phyloP scores from a whole-genome alignment of 2,329 filamentous ascomycete species.

The Aspergillus pseudotamarii region DNA sequence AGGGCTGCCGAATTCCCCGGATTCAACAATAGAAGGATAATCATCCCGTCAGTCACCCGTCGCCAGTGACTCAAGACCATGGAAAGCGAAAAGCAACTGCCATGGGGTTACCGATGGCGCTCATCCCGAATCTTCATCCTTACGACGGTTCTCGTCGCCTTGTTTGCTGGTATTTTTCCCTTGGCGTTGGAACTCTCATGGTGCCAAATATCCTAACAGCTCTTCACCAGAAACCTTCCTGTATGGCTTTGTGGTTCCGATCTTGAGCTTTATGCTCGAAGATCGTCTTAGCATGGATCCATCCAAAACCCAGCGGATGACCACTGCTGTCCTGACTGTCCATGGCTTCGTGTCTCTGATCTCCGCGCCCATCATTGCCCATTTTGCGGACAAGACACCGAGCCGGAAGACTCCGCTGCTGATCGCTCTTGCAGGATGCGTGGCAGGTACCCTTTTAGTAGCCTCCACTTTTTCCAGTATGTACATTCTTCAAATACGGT shows the following conservation, averaged over 20 bases:
- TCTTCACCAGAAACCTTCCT: constrained; percentile 31
- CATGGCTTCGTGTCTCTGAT: constrained; percentile 30
- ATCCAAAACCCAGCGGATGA: constrained; percentile 28
- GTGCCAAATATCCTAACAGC: background rate
- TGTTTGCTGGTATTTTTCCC: constrained; percentile 17
- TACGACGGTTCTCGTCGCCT: constrained; percentile 12
- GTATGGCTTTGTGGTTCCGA: constrained; percentile 38
- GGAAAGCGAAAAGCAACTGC: background rate
- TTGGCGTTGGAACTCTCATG: background rate
- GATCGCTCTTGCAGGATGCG: constrained; percentile 26
- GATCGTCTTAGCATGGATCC: constrained; percentile 27
- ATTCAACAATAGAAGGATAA: background rate
- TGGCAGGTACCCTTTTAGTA: constrained; percentile 30
- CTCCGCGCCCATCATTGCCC: constrained; percentile 28
- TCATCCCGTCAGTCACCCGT: background rate
- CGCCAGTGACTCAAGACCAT: background rate
- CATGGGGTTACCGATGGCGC: constrained; percentile 19
- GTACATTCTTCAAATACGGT: background rate
- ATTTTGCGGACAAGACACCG: constrained; percentile 31
- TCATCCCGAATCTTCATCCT: constrained; percentile 20
- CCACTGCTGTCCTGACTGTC: constrained; percentile 26
- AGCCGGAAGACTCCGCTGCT: constrained; percentile 28
- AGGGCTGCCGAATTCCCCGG: background rate
- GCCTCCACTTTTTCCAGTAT: constrained; percentile 25
- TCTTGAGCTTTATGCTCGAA: constrained; percentile 37